Evolutionary conservation across 768 basidiomycete species (phyloP), one percentile per base, ranked within the genome.

Genomic region (Hygrocybe punicea): DNA sequence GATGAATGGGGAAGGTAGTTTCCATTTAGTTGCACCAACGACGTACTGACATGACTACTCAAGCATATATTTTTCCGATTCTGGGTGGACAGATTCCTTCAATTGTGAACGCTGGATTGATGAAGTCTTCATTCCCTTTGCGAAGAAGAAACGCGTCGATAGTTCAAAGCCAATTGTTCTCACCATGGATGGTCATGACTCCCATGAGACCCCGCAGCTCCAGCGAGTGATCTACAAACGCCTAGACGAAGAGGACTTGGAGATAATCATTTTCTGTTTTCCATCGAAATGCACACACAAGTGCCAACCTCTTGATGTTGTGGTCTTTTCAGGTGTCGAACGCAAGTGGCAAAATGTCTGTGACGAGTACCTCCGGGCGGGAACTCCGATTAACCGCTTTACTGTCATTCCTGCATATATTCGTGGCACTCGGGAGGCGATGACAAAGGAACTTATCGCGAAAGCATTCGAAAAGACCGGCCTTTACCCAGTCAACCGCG

Each of bases 251-350:
- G 29, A 29, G 29, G 29, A 29, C 29, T 29, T 56, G 4, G 33
- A 63, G 40, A 51, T 73, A 52, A 64, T 67, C 34, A 69, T 80
- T 39, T 45, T 68, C 2, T 37, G 78, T 8, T 67, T 73, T 42
- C 79, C 75, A 1, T 65, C 76, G 21, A 73, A 81, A 36, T 74
- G 67, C 0, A 80, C 78, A 1, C 78, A 79, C 52, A 56, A 62
- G 11, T 71, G 78, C 1, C 80, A 81, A 61, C 77, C 78, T 0
- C 71, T 74, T 34, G 73, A 81, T 63, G 73, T 80, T 58, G 73
- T 73, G 1, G 67, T 71, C n/a, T 80, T 80, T 62, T 8, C 29
- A 29, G 29, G 29, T 29, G 29, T 29, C 29, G 8, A 29, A 29
- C 29, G 29, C 29, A 29, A 29, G 29, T 29, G 29, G 29, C 29